Evolutionary conservation across 257 asterid genomes (phyloP).

Genomic region (Plantago ovata): DNA sequence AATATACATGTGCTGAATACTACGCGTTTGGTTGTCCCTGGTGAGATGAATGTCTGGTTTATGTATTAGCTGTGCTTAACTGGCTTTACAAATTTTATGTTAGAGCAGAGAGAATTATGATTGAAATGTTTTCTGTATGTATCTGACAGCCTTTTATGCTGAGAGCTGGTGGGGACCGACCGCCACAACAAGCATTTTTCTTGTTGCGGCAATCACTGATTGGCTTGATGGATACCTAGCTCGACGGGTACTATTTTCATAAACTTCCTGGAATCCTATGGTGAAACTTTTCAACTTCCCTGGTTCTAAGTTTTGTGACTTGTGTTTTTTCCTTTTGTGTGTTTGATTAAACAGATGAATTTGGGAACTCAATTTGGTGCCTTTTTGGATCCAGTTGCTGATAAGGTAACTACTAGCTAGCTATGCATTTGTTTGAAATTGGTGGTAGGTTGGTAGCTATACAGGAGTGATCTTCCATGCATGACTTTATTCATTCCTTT

Average conservation of each 20-base stretch:
- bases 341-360: slow-evolving; percentile 64
- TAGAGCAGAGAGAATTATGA: slow-evolving; percentile 4
- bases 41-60: no score
- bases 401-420: slow-evolving; percentile 53
- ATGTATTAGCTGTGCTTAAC: no score
- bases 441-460: slow-evolving; percentile 12
- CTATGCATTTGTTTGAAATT: slow-evolving; percentile 3
- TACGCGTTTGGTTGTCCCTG: no score
- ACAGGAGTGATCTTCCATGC: slow-evolving; percentile 10
- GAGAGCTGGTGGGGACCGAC: slow-evolving; percentile 93
- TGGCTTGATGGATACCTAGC: slow-evolving; percentile 99
- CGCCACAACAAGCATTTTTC: slow-evolving; percentile 75
- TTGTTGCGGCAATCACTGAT: slow-evolving; percentile 89
- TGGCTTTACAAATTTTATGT: background rate
- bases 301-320: background rate
- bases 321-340: slow-evolving; percentile 5
- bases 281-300: background rate
- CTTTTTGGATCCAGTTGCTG: slow-evolving; percentile 98
- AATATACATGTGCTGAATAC: background rate
- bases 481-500: slow-evolving; percentile 9
- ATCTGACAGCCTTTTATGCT: slow-evolving; percentile 77
- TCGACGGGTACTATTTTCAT: slow-evolving; percentile 58
- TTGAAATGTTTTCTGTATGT: slow-evolving; percentile 17
- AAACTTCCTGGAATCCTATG: slow-evolving; percentile 14
- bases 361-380: slow-evolving; percentile 95